Evolutionary conservation across 2,329 filamentous ascomycete genomes (phyloP).

Genomic region (Thielaviopsis musarum): DNA sequence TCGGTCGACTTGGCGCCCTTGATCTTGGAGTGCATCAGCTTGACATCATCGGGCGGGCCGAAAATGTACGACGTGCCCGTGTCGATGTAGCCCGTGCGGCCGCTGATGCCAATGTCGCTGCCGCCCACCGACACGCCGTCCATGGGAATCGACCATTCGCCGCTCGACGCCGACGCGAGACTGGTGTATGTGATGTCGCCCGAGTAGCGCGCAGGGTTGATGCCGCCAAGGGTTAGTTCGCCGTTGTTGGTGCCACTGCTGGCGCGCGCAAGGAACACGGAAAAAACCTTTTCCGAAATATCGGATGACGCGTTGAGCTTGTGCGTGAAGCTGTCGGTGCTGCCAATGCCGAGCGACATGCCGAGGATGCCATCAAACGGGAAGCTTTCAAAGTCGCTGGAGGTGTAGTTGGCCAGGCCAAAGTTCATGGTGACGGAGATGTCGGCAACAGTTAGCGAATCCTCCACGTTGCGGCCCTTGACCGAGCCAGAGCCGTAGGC

Average conservation of each 20-base stretch:
- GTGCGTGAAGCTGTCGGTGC: slow-evolving; percentile 50
- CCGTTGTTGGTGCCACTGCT: slow-evolving; percentile 52
- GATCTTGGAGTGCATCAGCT: slow-evolving; percentile 49
- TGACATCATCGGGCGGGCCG: slow-evolving; percentile 49
- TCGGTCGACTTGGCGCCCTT: slow-evolving; percentile 40
- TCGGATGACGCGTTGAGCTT: slow-evolving; percentile 43
- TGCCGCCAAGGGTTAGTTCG: slow-evolving; percentile 58
- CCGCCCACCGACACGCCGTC: slow-evolving; percentile 49
- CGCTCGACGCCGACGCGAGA: slow-evolving; percentile 29
- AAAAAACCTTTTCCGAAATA: slow-evolving; percentile 33
- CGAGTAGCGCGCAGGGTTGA: slow-evolving; percentile 48
- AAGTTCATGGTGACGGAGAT: slow-evolving; percentile 49
- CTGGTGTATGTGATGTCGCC: slow-evolving; percentile 53
- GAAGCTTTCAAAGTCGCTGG: slow-evolving; percentile 57
- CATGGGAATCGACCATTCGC: slow-evolving; percentile 58
- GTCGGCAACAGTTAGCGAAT: slow-evolving; percentile 50
- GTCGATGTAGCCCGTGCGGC: slow-evolving; percentile 55
- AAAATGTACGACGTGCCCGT: slow-evolving; percentile 71
- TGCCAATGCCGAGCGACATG: slow-evolving; percentile 45
- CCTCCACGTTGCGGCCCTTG: slow-evolving; percentile 45
- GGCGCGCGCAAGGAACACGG: slow-evolving; percentile 51
- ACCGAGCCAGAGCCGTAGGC: slow-evolving; percentile 66
- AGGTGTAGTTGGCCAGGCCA: slow-evolving; percentile 55
- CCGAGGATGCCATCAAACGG: slow-evolving; percentile 82
- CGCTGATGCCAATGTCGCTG: slow-evolving; percentile 36